Conservation (phyloP, 2,329 filamentous ascomycete species). For the Phialocephala sp. region DNA sequence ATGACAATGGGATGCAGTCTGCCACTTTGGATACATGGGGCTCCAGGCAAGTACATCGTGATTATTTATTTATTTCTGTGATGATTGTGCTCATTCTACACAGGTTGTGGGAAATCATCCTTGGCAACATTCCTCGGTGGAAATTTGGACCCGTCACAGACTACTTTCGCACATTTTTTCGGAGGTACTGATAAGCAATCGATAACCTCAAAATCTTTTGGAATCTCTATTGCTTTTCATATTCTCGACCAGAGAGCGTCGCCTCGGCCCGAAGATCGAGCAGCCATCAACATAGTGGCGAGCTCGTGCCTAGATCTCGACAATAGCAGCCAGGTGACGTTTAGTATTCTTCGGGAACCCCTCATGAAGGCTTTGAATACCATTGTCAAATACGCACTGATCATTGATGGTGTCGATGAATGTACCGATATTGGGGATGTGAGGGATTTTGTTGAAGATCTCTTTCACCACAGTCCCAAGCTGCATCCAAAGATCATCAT, state of each 20-base stretch:
- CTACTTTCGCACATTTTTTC: neutral
- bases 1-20: neutral
- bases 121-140: neutral
- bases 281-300: neutral
- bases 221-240: neutral
- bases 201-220: neutral
- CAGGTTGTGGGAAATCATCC: neutral
- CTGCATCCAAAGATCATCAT: neutral
- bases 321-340: neutral
- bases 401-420: neutral
- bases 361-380: neutral
- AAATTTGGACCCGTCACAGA: neutral
- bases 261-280: neutral
- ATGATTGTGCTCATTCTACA: neutral
- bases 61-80: too few species aligned
- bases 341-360: neutral
- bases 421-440: neutral
- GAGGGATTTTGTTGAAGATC: neutral
- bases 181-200: neutral
- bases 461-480: neutral
- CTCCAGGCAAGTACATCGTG: neutral
- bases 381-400: neutral
- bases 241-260: neutral
- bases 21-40: neutral
- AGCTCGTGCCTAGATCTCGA: neutral